Evolutionary conservation across 495 filamentous ascomycete genomes (phyloP).

Genomic region (Neurospora sp.): DNA sequence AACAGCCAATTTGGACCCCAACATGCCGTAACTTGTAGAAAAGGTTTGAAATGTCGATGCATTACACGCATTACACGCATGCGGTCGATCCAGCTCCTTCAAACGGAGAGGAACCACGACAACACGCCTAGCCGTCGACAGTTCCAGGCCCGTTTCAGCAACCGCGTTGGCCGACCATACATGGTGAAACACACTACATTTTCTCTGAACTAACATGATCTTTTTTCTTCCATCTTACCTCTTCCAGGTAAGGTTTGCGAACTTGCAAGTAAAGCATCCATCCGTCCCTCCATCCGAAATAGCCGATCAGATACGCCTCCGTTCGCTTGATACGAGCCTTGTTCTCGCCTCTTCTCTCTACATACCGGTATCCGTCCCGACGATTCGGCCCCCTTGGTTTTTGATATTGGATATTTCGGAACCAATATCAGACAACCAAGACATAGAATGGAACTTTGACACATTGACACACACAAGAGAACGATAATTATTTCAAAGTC

Average conservation of each 20-base stretch:
- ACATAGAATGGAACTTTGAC: neutral
- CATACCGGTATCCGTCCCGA: neutral
- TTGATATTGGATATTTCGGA: neutral
- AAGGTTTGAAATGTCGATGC: neutral
- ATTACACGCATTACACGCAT: neutral
- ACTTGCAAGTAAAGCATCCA: neutral
- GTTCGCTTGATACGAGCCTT: neutral
- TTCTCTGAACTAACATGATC: neutral
- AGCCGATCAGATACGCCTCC: neutral
- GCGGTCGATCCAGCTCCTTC: neutral
- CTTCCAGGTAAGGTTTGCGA: neutral
- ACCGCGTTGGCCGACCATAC: neutral
- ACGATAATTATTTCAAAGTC: neutral
- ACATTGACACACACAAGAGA: neutral
- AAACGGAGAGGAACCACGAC: neutral
- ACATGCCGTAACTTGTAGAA: neutral
- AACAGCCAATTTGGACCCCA: neutral
- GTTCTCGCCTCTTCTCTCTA: neutral
- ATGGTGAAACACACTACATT: neutral
- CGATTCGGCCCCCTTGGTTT: neutral
- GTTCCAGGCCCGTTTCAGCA: neutral
- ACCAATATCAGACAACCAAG: neutral
- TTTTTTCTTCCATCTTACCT: neutral
- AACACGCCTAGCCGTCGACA: neutral
- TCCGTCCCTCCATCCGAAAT: neutral